Evolutionary conservation across 2,329 filamentous ascomycete species (phyloP).

Genomic region (Rutstroemia sp.): DNA sequence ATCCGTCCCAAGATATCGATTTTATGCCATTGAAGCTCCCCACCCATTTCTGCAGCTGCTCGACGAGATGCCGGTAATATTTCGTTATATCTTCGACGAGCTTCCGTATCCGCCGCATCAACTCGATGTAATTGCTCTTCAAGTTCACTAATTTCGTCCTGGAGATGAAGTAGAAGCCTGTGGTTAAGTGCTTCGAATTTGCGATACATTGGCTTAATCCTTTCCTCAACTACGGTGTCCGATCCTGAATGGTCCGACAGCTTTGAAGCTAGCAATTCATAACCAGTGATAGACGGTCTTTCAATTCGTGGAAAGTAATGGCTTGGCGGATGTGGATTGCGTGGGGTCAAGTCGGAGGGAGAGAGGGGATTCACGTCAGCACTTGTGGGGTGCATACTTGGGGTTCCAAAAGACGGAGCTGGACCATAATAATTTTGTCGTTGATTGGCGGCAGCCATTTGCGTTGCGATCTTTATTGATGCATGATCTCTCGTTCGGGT

Average conservation of each 20-base stretch:
- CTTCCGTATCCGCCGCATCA: slow-evolving; percentile 51
- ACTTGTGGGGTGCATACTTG: slow-evolving; percentile 36
- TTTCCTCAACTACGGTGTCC: slow-evolving; percentile 16
- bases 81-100: slow-evolving; percentile 23
- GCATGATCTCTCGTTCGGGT: slow-evolving; percentile 15
- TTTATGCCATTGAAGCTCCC: slow-evolving; percentile 52
- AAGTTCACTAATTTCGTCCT: slow-evolving; percentile 75
- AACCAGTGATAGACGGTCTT: slow-evolving; percentile 45
- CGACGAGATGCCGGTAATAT: slow-evolving; percentile 53
- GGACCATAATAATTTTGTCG: slow-evolving; percentile 22
- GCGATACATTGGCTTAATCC: slow-evolving; percentile 61
- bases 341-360: slow-evolving; percentile 27
- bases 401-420: slow-evolving; percentile 22
- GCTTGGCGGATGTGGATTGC: slow-evolving; percentile 18
- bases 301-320: slow-evolving; percentile 35
- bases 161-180: slow-evolving; percentile 71
- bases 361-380: slow-evolving; percentile 20
- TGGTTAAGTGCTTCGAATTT: slow-evolving; percentile 79
- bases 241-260: slow-evolving; percentile 32
- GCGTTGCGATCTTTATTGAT: slow-evolving; percentile 25
- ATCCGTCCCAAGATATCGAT: slow-evolving; percentile 55
- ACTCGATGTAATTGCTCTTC: slow-evolving; percentile 69
- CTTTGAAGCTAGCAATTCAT: slow-evolving; percentile 53
- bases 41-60: slow-evolving; percentile 41
- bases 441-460: slow-evolving; percentile 27